Base-by-base conservation (phyloP, 805 yeast species). In the Starmerella ratchasimensis region DNA sequence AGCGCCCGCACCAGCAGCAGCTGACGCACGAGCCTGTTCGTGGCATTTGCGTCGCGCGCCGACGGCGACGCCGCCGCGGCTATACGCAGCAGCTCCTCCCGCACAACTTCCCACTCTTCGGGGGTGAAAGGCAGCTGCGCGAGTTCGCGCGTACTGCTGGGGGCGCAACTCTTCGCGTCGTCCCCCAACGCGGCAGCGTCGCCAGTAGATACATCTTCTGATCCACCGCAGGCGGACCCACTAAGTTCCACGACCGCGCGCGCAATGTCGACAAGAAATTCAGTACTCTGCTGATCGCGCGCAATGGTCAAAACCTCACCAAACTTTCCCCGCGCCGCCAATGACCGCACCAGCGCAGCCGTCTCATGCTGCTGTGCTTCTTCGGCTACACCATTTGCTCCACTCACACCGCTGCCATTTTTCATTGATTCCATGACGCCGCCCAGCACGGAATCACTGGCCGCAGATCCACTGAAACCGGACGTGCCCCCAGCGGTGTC, bases 81-180 rank as follows among this genome's bases (percentile, higher is more conserved):
- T 15, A 39, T 27, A 18, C 24, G 33, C 16, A 32, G 15, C 19
- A 46, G 40, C 29, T 33, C 36, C 3, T 29, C 40, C 21, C 27
- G 23, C 3, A 46, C 18, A 5, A 35, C 29, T 23, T 20, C 24
- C 50, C 50, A 46, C 28, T 46, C 49, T 19, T 38, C 47, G 11
- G 42, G 24, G 9, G 43, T 38, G 33, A 31, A 39, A 11, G 43
- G 30, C 19, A 46, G 42, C 42, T 46, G 50, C n/a, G 50, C 47
- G 3, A 46, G 38, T 24, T 34, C 43, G n/a, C n/a, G n/a, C n/a
- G n/a, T 17, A 28, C 14, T 10, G 42, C 34, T n/a, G n/a, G n/a
- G n/a, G n/a, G n/a, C n/a, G n/a, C n/a, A n/a, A n/a, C n/a, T n/a
- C n/a, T n/a, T n/a, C n/a, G n/a, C n/a, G n/a, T n/a, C n/a, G n/a